phyloP scores from a whole-genome alignment of 495 filamentous ascomycete species.

The Niebla homalea region DNA sequence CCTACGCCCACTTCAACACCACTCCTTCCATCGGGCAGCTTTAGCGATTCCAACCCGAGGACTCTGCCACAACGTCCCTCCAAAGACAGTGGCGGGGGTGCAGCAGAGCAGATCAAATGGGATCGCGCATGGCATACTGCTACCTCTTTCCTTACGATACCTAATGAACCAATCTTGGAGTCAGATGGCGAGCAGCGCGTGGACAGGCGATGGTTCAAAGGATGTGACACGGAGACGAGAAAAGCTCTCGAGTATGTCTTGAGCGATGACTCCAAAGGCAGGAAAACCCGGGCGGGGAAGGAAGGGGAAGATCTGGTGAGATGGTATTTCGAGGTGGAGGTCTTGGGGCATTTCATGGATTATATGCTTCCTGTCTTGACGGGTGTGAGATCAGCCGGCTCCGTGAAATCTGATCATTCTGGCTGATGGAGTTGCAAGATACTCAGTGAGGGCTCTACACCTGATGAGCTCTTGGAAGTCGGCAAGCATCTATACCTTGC shows the following conservation, averaged over 20 bases:
- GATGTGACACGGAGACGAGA: constrained; percentile 3
- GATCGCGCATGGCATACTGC: constrained; percentile 57
- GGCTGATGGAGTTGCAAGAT: constrained; percentile 21
- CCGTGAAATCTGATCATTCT: background rate
- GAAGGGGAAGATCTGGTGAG: constrained; percentile 26
- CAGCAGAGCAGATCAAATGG: constrained; percentile 44
- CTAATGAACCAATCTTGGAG: constrained; percentile 21
- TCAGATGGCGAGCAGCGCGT: constrained; percentile 6
- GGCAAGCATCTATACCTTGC: constrained; percentile 31
- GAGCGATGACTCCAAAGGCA: constrained; percentile 6
- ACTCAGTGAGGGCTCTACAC: constrained; percentile 16
- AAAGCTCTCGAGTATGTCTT: constrained; percentile 11
- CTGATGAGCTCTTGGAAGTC: constrained; percentile 26
- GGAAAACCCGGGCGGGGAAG: constrained; percentile 3
- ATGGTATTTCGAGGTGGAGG: constrained; percentile 42
- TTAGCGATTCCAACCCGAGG: constrained; percentile 18
- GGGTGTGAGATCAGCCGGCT: constrained; percentile 21
- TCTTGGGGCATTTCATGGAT: constrained; percentile 35
- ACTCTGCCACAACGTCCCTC: constrained; percentile 11
- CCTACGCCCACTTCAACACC: constrained; percentile 25
- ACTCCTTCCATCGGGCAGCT: constrained; percentile 11
- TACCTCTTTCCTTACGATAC: constrained; percentile 47
- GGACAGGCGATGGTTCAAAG: constrained; percentile 15
- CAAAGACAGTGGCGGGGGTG: constrained; percentile 9
- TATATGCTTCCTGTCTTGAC: constrained; percentile 28